phyloP scores from a whole-genome alignment of 768 basidiomycete species.

The Leccinum truebloodii region DNA sequence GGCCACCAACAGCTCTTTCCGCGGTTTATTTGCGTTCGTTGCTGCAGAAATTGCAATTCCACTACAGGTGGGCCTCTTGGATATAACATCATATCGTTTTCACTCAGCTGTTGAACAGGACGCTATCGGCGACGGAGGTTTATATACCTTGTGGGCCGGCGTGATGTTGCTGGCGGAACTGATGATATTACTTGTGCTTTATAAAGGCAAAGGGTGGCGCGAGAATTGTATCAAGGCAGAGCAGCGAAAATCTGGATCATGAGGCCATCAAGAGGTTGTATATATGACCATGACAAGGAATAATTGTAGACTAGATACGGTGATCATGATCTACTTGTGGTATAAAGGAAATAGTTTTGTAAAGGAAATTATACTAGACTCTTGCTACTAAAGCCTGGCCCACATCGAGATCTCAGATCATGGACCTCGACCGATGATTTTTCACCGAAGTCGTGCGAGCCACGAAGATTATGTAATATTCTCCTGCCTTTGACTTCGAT shows the following conservation, averaged over 20 bases:
- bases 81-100: not conserved
- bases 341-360: not conserved
- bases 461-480: too few relatives aligned
- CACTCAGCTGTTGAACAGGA: constrained; percentile 41
- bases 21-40: constrained; percentile 67
- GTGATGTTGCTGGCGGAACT: constrained; percentile 54
- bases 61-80: constrained; percentile 44
- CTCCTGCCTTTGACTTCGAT: not conserved
- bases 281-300: not conserved
- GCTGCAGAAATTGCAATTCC: constrained; percentile 77
- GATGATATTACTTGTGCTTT: constrained; percentile 59
- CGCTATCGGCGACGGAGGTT: constrained; percentile 76
- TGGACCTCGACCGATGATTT: too few relatives aligned
- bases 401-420: too few relatives aligned
- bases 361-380: not conserved
- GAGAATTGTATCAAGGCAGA: constrained; percentile 49
- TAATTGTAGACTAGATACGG: not conserved
- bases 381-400: not conserved
- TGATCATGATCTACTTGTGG: not conserved
- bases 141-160: constrained; percentile 70
- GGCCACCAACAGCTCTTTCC: constrained; percentile 74
- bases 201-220: constrained; percentile 65
- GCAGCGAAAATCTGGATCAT: constrained; percentile 11
- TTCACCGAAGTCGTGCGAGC: too few relatives aligned
- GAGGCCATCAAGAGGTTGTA: not conserved